These are phyloP conservation scores for Debaryomyces subglobosus DNA, from an alignment of 1,139 yeast genomes.

Conservation along the genomic window DNA sequence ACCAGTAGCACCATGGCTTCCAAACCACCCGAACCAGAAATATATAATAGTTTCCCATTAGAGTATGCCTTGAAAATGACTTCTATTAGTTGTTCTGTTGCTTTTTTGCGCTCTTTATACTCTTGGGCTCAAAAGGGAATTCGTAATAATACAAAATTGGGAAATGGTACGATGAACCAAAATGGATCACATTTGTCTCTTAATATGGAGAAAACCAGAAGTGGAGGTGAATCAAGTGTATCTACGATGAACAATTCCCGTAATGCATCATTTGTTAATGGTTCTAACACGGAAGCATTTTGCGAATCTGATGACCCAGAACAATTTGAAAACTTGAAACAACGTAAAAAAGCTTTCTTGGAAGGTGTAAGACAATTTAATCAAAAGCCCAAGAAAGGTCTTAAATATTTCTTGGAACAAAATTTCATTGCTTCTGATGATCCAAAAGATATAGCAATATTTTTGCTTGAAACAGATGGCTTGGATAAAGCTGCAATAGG, in stretches of 20 bases:
- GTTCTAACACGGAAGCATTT: slow-evolving; percentile 20
- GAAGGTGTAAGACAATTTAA: slow-evolving; percentile 83
- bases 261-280: slow-evolving; percentile 35
- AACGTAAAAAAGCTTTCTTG: slow-evolving; percentile 76
- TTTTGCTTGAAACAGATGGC: slow-evolving; percentile 76
- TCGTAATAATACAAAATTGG: slow-evolving; percentile 10
- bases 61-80: slow-evolving; percentile 86
- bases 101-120: slow-evolving; percentile 77
- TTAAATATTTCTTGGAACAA: slow-evolving; percentile 59
- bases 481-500: slow-evolving; percentile 86
- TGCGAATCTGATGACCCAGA: slow-evolving; percentile 70
- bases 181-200: slow-evolving; percentile 25
- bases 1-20: slow-evolving; percentile 69
- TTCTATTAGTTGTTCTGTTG: slow-evolving; percentile 78
- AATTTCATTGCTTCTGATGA: slow-evolving; percentile 64
- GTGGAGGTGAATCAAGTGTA: slow-evolving; percentile 40
- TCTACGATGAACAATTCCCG: slow-evolving; percentile 33
- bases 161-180: slow-evolving; percentile 10
- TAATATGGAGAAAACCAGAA: slow-evolving; percentile 42
- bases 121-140: slow-evolving; percentile 88
- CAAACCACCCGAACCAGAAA: slow-evolving; percentile 65
- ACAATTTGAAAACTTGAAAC: slow-evolving; percentile 84
- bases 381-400: slow-evolving; percentile 81
- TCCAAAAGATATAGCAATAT: slow-evolving; percentile 72
- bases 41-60: slow-evolving; percentile 58